phyloP scores from a whole-genome alignment of 495 filamentous ascomycete genomes.

The Articulospora tetracladia region DNA sequence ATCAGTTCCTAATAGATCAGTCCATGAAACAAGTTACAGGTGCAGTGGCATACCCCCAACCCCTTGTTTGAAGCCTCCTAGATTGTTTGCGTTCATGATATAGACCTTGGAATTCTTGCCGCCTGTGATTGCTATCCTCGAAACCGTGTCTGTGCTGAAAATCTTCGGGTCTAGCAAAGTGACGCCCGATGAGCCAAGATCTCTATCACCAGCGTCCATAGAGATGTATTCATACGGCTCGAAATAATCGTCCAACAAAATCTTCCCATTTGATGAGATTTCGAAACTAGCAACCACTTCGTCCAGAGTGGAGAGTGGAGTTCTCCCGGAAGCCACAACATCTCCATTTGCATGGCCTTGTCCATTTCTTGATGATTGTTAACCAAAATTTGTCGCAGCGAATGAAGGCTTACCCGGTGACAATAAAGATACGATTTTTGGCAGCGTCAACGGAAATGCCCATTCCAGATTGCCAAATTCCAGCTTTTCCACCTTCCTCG shows the following conservation, averaged over 20 bases:
- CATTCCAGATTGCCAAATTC: constrained; percentile 43
- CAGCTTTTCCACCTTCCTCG: constrained; percentile 34
- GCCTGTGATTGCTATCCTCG: constrained; percentile 34
- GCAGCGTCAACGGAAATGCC: constrained; percentile 33
- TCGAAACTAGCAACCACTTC: constrained; percentile 34
- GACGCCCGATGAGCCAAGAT: constrained; percentile 38
- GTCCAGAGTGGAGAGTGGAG: constrained; percentile 32
- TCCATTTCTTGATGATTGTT: constrained; percentile 28
- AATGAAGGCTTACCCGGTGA: constrained; percentile 25
- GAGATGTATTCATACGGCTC: constrained; percentile 38
- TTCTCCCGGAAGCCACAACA: constrained; percentile 33
- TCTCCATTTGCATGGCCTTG: constrained; percentile 33
- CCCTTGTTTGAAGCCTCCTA: constrained; percentile 46
- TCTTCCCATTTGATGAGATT: constrained; percentile 29
- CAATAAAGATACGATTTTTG: constrained; percentile 32
- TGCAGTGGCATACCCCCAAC: constrained; percentile 2
- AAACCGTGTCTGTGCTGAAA: constrained; percentile 35
- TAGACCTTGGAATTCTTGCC: constrained; percentile 47
- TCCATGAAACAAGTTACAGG: background rate
- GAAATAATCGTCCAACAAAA: constrained; percentile 38
- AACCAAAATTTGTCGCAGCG: background rate
- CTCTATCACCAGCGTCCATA: constrained; percentile 38
- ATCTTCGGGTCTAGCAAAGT: constrained; percentile 32
- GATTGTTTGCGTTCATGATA: constrained; percentile 40
- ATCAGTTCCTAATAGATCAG: constrained; percentile 27